phyloP scores from a whole-genome alignment of 73 alveolate genomes.

The Paramecium caudatum region DNA sequence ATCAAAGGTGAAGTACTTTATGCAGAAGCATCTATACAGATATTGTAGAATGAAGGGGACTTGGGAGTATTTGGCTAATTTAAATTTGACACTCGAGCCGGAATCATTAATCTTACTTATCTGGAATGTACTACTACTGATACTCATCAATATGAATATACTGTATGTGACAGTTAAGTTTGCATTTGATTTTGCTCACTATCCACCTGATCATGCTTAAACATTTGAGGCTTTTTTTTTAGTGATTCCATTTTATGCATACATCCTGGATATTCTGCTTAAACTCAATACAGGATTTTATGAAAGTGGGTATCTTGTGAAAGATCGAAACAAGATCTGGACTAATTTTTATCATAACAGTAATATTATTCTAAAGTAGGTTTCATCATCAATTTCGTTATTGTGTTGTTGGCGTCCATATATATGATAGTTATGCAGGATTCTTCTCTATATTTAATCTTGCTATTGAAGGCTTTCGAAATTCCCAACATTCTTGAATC shows the following conservation, averaged over 20 bases:
- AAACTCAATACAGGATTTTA: constrained; percentile 37
- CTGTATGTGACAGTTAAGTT: constrained; percentile 18
- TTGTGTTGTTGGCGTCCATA: background rate
- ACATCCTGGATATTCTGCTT: background rate
- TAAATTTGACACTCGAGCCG: background rate
- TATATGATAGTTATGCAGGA: background rate
- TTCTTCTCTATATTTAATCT: constrained; percentile 1
- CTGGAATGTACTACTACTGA: background rate
- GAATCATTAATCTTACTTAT: background rate
- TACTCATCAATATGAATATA: background rate
- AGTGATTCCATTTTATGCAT: background rate
- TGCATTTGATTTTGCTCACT: constrained; percentile 28
- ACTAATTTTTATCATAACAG: background rate
- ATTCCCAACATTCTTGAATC: constrained; percentile 3
- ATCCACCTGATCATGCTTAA: background rate
- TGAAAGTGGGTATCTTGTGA: constrained; percentile 44
- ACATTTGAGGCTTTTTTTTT: background rate
- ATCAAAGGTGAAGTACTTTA: background rate
- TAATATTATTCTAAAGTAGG: background rate
- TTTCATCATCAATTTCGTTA: background rate
- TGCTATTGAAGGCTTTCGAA: background rate
- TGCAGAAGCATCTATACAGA: background rate
- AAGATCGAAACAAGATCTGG: constrained; percentile 38
- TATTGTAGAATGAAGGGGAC: background rate
- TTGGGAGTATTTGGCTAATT: background rate